Evolutionary conservation across 2,329 filamentous ascomycete genomes (phyloP).

Genomic region (Monilinia laxa): DNA sequence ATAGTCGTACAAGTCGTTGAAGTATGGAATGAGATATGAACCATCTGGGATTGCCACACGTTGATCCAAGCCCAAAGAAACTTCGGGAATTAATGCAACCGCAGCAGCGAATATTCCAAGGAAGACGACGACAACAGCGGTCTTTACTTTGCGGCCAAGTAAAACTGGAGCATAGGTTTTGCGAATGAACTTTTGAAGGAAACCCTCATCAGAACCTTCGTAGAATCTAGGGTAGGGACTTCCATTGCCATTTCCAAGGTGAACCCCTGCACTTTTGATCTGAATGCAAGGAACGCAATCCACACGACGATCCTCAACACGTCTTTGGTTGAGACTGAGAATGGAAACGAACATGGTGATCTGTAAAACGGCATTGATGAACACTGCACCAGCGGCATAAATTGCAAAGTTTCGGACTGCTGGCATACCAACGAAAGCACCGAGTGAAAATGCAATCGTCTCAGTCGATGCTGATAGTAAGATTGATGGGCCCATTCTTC

Average conservation of each 20-base stretch:
- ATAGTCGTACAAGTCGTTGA: constrained; percentile 93
- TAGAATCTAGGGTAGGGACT: constrained; percentile 44
- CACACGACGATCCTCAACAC: constrained; percentile 83
- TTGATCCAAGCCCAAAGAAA: constrained; percentile 88
- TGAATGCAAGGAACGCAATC: constrained; percentile 91
- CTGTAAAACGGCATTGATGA: constrained; percentile 95
- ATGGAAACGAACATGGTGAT: constrained; percentile 97
- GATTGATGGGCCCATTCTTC: constrained; percentile 95
- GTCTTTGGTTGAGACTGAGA: constrained; percentile 83
- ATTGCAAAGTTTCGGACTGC: constrained; percentile 96
- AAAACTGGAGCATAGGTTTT: constrained; percentile 83
- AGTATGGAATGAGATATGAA: constrained; percentile 94
- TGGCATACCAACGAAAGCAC: constrained; percentile 94
- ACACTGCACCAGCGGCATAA: constrained; percentile 92
- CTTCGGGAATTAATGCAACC: constrained; percentile 77
- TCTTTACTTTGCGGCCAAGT: constrained; percentile 77
- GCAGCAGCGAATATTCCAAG: constrained; percentile 83
- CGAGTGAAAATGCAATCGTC: constrained; percentile 88
- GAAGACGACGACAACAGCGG: constrained; percentile 74
- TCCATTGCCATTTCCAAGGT: constrained; percentile 62
- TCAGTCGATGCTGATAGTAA: constrained; percentile 93
- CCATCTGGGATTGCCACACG: constrained; percentile 90
- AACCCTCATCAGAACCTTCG: constrained; percentile 73
- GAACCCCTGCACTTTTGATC: constrained; percentile 70
- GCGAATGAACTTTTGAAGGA: constrained; percentile 83